These are phyloP conservation scores for Coelastrella sp. DNA, from an alignment of 139 green algal genomes.

Conservation along the genomic window DNA sequence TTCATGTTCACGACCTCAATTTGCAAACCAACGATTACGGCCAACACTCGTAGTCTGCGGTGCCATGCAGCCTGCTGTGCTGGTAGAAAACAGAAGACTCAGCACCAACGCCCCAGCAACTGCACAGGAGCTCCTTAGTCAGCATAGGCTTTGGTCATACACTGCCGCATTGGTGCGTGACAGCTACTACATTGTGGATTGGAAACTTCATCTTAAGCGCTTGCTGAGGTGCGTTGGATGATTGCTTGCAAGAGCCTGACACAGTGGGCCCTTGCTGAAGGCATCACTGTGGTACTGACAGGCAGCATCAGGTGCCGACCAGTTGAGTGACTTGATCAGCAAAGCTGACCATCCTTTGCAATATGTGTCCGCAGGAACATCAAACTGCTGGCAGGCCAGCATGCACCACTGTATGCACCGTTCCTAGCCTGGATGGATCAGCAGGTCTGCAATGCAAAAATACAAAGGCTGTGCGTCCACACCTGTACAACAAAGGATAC, in stretches of 20 bases:
- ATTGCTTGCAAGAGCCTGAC: too few relatives aligned
- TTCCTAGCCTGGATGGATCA: not conserved
- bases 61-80: not conserved
- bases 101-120: not conserved
- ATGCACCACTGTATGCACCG: not conserved
- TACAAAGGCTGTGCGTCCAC: too few relatives aligned
- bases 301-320: too few relatives aligned
- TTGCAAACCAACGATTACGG: too few relatives aligned
- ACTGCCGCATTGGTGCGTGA: slow-evolving; percentile 36
- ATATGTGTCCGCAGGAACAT: slow-evolving; percentile 3
- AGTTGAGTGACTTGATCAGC: too few relatives aligned
- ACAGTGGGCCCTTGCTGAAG: too few relatives aligned
- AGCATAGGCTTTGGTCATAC: slow-evolving; percentile 13
- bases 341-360: too few relatives aligned
- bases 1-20: too few relatives aligned
- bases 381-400: not conserved
- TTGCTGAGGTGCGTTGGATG: not conserved
- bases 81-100: slow-evolving; percentile 1
- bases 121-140: slow-evolving; percentile 3
- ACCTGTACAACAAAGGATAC: too few relatives aligned
- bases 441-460: not conserved
- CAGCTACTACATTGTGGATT: slow-evolving; percentile 13
- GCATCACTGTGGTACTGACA: too few relatives aligned
- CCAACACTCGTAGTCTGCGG: too few relatives aligned
- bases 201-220: slow-evolving; percentile 30